Percentiles rank a stretch among this genome's conserved stretches.
Conservation (phyloP, 2,329 filamentous ascomycete species). For the Fusarium pilosicola region DNA sequence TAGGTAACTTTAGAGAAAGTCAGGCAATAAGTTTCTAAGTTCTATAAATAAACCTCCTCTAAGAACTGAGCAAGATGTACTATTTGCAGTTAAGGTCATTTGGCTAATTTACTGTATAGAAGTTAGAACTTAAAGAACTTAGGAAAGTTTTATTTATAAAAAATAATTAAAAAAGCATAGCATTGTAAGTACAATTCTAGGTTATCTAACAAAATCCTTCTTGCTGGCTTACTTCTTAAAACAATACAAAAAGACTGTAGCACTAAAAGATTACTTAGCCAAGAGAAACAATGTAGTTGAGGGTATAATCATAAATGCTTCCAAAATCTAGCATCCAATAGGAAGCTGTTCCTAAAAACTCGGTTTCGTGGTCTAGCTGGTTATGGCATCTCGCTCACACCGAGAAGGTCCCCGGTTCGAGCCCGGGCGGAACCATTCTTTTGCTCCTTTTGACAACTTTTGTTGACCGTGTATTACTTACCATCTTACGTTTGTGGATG, state of each 20-base stretch:
- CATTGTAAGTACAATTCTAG: accelerated
- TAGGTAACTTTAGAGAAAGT: accelerated
- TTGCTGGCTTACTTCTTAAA: accelerated
- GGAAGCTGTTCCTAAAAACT: neutral
- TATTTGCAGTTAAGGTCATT: neutral
- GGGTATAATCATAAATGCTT: accelerated
- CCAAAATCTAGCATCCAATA: neutral
- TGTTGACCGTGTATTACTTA: accelerated
- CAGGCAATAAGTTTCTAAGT: accelerated
- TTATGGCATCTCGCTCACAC: slow-evolving; percentile 14
- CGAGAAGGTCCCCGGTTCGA: slow-evolving; percentile 13
- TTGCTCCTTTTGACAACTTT: neutral
- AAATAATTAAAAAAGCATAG: too few species aligned
- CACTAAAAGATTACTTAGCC: accelerated
- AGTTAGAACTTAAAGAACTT: accelerated
- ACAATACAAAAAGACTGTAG: too few species aligned
- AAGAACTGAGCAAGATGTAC: neutral
- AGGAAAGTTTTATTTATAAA: accelerated
- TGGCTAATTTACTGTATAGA: accelerated
- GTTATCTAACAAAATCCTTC: accelerated
- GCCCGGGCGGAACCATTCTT: slow-evolving; percentile 2
- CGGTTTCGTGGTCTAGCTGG: slow-evolving; percentile 4
- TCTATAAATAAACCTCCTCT: too few species aligned
- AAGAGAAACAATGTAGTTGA: accelerated
- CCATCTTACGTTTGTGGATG: accelerated